Evolutionary conservation across 1,284 basidiomycete genomes (phyloP), one percentile per base, ranked within the genome.

Genomic region (Ustilago tritici): DNA sequence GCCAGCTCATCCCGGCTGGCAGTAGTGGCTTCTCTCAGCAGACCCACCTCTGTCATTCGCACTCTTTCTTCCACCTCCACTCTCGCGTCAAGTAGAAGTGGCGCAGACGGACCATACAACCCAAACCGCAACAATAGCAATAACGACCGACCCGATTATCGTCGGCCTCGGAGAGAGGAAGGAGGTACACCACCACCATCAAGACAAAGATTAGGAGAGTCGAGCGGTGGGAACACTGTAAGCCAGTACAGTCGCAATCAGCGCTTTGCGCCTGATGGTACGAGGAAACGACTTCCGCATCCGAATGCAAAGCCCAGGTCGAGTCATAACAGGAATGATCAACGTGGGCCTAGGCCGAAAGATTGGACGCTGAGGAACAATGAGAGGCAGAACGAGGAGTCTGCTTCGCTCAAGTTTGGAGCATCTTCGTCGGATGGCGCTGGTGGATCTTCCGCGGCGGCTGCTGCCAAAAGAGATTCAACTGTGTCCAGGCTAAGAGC

Each of bases 171-270:
- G 19, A 54, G 52, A 12, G 60, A 65, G 3, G 60, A 61, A 11
- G 53, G 40, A 15, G 43, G 43, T 19, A 19, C n/a, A n/a, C 5
- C 49, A 14, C 34, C 36, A 23, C 32, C 61, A 17, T 41, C 56
- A 1, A 52, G 53, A 34, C 69, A 61, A 12, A 56, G 69, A 9
- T 65, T 46, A 9, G 60, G 52, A 17, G 60, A 56, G 1, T 34
- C 55, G n/a, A 65, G 36, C 12, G 34, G 43, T 23, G 70, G 61
- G 43, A 68, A 64, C 31, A 19, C 65, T 0, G 70, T 73, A 17
- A 31, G 40, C 32, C 65, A 67, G 49, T 75, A 65, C 54, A 69
- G 72, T n/a, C 66, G 72, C 54, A 75, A 70, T 19, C 66, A 75
- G 46, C 59, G 72, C 31, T 75, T 75, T 19, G 62, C 63, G 0